Percentiles rank a stretch among this genome's conserved stretches.
Conservation (phyloP, 352 stramenopile genomes). For the Phytopythium boreale region DNA sequence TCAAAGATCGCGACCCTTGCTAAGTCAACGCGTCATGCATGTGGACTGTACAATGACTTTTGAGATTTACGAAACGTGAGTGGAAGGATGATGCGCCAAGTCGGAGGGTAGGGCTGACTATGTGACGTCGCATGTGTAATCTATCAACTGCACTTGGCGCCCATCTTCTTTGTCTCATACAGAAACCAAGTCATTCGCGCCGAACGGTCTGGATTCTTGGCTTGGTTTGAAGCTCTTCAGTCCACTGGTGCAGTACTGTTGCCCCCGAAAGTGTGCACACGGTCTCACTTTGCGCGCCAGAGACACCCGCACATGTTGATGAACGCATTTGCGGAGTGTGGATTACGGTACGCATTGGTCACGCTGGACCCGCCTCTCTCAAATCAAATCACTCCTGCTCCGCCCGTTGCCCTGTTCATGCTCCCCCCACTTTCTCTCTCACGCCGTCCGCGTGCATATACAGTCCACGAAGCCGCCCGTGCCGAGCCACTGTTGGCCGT, state of each 20-base stretch:
- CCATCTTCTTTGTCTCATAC: background rate
- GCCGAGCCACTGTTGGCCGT: background rate
- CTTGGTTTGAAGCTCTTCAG: background rate
- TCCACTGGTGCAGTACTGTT: background rate
- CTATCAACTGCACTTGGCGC: background rate
- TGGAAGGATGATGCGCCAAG: background rate
- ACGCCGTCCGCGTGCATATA: background rate
- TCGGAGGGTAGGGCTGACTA: too few species aligned
- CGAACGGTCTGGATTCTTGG: background rate
- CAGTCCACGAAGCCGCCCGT: background rate
- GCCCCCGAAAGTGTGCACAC: background rate
- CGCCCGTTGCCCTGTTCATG: background rate
- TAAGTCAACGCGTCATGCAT: background rate
- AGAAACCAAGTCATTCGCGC: constrained; percentile 2
- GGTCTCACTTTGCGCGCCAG: background rate
- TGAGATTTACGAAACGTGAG: background rate
- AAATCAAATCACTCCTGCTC: background rate
- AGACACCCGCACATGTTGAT: background rate
- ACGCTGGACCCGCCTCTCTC: background rate
- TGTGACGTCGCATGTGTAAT: constrained; percentile 9
- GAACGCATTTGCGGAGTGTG: background rate
- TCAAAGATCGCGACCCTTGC: background rate
- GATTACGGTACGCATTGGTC: background rate
- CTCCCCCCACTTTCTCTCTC: background rate
- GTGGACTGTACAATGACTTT: background rate